Conservation (phyloP, 2,329 filamentous ascomycete species). For the Zymoseptoria tritici region DNA sequence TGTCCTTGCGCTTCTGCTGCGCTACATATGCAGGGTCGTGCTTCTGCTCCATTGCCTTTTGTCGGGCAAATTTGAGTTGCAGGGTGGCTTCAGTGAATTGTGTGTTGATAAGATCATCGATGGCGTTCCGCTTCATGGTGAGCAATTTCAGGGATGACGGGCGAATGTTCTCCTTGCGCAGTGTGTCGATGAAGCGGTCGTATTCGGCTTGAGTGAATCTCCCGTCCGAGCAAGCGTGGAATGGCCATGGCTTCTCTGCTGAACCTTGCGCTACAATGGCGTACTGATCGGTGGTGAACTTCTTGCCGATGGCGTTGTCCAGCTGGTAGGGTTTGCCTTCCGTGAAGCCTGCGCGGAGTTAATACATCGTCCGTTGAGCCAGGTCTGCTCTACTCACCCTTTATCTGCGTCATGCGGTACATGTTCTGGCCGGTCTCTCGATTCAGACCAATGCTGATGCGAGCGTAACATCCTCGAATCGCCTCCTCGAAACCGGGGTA, state of each 20-base stretch:
- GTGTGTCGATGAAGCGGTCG: conserved; percentile 69
- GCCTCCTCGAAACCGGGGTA: conserved; percentile 80
- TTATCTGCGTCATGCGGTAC: conserved; percentile 85
- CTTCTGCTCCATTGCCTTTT: conserved; percentile 56
- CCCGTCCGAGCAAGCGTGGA: conserved; percentile 81
- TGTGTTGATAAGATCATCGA: conserved; percentile 71
- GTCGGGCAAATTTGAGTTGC: conserved; percentile 66
- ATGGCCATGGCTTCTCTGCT: conserved; percentile 75
- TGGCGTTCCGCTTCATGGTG: conserved; percentile 66
- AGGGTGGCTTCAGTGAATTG: conserved; percentile 79
- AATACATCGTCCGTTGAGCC: conserved; percentile 2
- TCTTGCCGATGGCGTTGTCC: conserved; percentile 63
- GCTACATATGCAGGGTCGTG: conserved; percentile 48
- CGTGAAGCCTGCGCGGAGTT: conserved; percentile 55
- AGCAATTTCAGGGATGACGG: conserved; percentile 67
- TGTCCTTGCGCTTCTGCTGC: conserved; percentile 58
- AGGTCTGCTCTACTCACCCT: conserved; percentile 49
- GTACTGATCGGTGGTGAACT: conserved; percentile 80
- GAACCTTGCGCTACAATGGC: conserved; percentile 75
- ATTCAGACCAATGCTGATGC: conserved; percentile 75
- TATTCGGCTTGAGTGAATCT: conserved; percentile 73
- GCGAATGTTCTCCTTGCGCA: conserved; percentile 62
- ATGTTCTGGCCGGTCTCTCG: conserved; percentile 60
- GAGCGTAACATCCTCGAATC: conserved; percentile 76
- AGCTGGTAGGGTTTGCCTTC: conserved; percentile 79